Evolutionary conservation across 345 rosid genomes (phyloP), one percentile per base, ranked within the genome.

Genomic region (Syzygium aromaticum): DNA sequence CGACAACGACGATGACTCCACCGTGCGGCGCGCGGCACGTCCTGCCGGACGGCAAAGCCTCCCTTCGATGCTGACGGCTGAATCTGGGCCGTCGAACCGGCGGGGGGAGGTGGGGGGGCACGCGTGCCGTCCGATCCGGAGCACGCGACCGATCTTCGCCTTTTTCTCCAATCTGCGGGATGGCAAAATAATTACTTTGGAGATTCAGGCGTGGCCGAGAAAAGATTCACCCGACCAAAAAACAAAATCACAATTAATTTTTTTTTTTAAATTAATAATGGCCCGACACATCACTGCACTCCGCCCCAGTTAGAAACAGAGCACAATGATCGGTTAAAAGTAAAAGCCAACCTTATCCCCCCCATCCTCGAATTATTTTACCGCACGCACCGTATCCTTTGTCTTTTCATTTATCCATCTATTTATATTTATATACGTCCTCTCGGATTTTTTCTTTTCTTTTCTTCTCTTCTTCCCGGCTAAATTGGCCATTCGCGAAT

Each of bases 221-320:
- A 83, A 88, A 89, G 93, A 91, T 92, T 88, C 91, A 89, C 88
- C 92, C 91, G 89, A 87, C 90, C 93, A 91, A 43, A 56, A 30
- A 87, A 85, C 87, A 90, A 84, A 67, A 64, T 16, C 30, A 67
- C 33, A 17, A 61, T 61, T n/a, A n/a, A n/a, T 16, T 67, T 17
- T 38, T 33, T 9, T 19, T 38, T 33, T 33, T 38, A 73, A 73
- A 38, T 19, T n/a, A 2, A 22, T 33, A 40, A 73, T 3, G 27
- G 27, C 82, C 82, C 82, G 82, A 73, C 82, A 73, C 25, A 33
- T 73, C 82, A 10, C 82, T 33, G 82, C 49, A 22, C 82, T 38
- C 82, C 82, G 82, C 8, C 25, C 25, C 82, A 19, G 82, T 73
- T 43, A 5, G 1, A 6, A 43, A 43, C 38, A 73, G 19, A 73